These are phyloP conservation scores for Aspergillus fumigatus DNA, from an alignment of 2,329 filamentous ascomycete species.

Conservation along the genomic window DNA sequence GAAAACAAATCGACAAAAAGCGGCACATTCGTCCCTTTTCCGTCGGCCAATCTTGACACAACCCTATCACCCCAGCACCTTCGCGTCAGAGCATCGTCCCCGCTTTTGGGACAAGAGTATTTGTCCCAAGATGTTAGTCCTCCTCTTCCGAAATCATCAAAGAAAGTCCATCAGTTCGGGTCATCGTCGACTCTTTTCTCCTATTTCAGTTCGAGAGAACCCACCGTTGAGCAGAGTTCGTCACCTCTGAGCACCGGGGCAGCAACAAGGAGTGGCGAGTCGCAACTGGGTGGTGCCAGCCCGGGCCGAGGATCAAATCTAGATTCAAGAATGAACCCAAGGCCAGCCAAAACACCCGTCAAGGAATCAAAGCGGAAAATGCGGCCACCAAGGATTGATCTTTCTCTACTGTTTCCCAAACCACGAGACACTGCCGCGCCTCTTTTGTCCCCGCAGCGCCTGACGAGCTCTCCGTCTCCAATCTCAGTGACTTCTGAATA, in stretches of 20 bases:
- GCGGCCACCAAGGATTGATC: slow-evolving; percentile 38
- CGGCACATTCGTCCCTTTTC: slow-evolving; percentile 24
- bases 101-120: slow-evolving; percentile 40
- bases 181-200: slow-evolving; percentile 46
- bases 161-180: slow-evolving; percentile 36
- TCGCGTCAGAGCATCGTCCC: slow-evolving; percentile 44
- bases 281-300: slow-evolving; percentile 2
- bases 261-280: neutral
- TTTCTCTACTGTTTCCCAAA: slow-evolving; percentile 41
- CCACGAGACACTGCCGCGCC: slow-evolving; percentile 29
- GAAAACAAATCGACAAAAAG: slow-evolving; percentile 29
- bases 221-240: slow-evolving; percentile 23
- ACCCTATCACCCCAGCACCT: slow-evolving; percentile 25
- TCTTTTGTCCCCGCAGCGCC: slow-evolving; percentile 39
- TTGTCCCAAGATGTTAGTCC: slow-evolving; percentile 21
- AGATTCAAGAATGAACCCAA: slow-evolving; percentile 20
- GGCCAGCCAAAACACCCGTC: slow-evolving; percentile 18
- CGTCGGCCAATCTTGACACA: slow-evolving; percentile 16
- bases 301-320: slow-evolving; percentile 12
- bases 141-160: slow-evolving; percentile 30
- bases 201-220: slow-evolving; percentile 43
- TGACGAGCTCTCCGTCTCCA: slow-evolving; percentile 38
- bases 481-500: slow-evolving; percentile 33
- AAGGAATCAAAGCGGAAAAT: slow-evolving; percentile 37
- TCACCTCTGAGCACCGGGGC: slow-evolving; percentile 23